Evolutionary conservation across 805 yeast species (phyloP), one percentile per base, ranked within the genome.

Genomic region (Blastobotrys parvus): DNA sequence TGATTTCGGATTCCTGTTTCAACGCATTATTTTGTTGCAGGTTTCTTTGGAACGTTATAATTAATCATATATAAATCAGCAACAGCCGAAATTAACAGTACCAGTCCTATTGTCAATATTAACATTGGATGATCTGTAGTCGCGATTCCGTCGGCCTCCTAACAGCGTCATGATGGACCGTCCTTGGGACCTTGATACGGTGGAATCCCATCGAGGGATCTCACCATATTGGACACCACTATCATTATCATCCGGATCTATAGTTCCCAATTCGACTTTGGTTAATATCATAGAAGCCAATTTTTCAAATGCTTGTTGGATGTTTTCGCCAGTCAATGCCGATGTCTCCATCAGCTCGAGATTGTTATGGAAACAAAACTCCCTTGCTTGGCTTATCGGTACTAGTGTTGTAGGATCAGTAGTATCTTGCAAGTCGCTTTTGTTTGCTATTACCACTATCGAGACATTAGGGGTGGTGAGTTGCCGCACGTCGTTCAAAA

Each of bases 401-500:
- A 66, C 64, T 6, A 55, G 34, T 13, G 42, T 31, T 11, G 49
- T 48, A 2, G 66, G 59, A 36, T 65, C 70, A 8, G 42, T 32
- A 15, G 51, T 48, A 15, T 46, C 48, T 11, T 53, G 85, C 62
- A 88, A 72, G 70, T 89, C 97, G 25, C 85, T 77, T 64, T 89
- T 89, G 68, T 88, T 89, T 56, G 95, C 96, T 50, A 88, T 92
- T 53, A 89, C 72, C 46, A 90, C 92, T 51, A 88, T 83, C 45
- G 90, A 90, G 44, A 87, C 87, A 58, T 87, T 86, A 41, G 90
- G 89, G 58, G 88, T 94, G 1, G 95, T 95, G 57, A 89, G 86
- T 54, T 85, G 92, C 61, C 82, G 80, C 61, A 89, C 72, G 62
- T 89, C 96, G 55, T 83, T 82, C 55, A 89, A 69, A 92, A 95